Evolutionary conservation across 176 grass and related monocot species (phyloP).

Genomic region (Otatea glauca): DNA sequence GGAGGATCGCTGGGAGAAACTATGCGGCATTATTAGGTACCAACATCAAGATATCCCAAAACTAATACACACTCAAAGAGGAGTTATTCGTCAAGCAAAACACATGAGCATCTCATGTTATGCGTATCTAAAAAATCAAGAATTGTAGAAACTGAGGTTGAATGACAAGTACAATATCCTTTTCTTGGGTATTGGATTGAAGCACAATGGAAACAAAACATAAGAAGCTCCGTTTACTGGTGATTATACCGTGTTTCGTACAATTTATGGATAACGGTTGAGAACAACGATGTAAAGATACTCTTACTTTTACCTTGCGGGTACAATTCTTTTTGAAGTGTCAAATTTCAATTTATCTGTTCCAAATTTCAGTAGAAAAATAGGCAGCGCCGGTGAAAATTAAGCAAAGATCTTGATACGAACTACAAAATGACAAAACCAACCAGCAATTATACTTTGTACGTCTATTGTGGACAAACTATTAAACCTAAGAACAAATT

Average conservation of each 20-base stretch:
- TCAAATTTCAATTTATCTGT: background rate
- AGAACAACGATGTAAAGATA: background rate
- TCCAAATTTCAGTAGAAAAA: background rate
- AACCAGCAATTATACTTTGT: background rate
- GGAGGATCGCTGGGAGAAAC: background rate
- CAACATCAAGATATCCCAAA: constrained; percentile 31
- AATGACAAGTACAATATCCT: background rate
- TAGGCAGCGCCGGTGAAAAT: background rate
- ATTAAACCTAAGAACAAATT: background rate
- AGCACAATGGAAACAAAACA: background rate
- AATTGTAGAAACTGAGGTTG: constrained; percentile 11
- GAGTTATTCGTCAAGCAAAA: background rate
- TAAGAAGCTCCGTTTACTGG: background rate
- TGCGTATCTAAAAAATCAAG: background rate
- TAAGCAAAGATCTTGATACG: background rate
- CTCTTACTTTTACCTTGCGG: background rate
- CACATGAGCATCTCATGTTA: background rate
- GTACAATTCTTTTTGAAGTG: background rate
- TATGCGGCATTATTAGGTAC: background rate
- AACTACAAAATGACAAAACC: background rate
- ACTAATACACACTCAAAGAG: background rate
- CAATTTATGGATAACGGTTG: background rate
- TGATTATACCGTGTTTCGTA: background rate
- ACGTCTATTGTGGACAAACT: background rate
- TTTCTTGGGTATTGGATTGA: background rate